Evolutionary conservation across 768 basidiomycete genomes (phyloP).

Genomic region (Calocybe cyanea): DNA sequence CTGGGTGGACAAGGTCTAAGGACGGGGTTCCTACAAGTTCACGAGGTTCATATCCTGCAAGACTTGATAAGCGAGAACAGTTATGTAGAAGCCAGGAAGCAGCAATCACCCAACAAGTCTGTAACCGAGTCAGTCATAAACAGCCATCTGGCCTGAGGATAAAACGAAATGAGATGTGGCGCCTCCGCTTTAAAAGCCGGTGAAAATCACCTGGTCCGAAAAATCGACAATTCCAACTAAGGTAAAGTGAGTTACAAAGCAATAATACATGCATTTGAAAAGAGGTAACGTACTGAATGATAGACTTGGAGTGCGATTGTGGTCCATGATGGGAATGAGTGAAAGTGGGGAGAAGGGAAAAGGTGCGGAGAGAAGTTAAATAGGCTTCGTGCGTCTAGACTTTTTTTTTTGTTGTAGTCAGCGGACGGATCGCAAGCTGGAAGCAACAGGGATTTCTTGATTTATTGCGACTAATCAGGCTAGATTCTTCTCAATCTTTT

Average conservation of each 20-base stretch:
- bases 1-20: constrained; percentile 76
- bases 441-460: no score
- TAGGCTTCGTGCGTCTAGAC: constrained; percentile 11
- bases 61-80: not conserved
- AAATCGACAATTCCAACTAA: constrained; percentile 84
- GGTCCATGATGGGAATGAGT: constrained; percentile 36
- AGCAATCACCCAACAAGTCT: constrained; percentile 54
- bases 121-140: constrained; percentile 64
- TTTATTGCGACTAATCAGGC: no score
- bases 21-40: constrained; percentile 69
- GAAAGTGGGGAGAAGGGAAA: constrained; percentile 8
- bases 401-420: no score
- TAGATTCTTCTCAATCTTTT: no score
- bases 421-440: no score
- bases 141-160: constrained; percentile 56
- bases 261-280: constrained; percentile 9
- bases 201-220: constrained; percentile 54
- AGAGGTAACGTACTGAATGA: constrained; percentile 68
- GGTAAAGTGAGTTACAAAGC: no score
- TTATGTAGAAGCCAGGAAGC: not conserved
- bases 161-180: constrained; percentile 10
- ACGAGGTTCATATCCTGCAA: constrained; percentile 66
- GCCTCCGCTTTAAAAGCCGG: constrained; percentile 4
- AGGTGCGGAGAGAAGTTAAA: constrained; percentile 8
- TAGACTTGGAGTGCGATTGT: constrained; percentile 47